phyloP scores from a whole-genome alignment of 208 protist genomes.

The Angomonas desouzai region DNA sequence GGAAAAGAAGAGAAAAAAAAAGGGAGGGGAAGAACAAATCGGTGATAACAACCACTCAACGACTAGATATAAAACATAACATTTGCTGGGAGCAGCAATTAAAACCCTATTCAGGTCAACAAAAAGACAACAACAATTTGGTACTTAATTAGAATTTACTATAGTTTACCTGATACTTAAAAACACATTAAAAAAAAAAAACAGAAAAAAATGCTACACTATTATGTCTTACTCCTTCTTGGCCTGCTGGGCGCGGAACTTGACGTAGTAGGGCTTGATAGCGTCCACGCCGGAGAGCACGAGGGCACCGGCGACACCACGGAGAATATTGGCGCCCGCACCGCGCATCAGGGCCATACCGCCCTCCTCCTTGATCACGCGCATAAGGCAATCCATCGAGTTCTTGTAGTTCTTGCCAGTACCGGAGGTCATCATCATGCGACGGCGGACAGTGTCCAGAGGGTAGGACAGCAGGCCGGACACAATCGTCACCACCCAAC shows the following conservation, averaged over 20 bases:
- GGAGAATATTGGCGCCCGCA: conserved; percentile 73
- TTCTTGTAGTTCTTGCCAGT: conserved; percentile 66
- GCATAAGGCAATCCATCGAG: conserved; percentile 61
- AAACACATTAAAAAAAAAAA: conserved; percentile 10
- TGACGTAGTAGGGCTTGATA: conserved; percentile 79
- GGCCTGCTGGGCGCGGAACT: conserved; percentile 35
- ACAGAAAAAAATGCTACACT: conserved; percentile 9
- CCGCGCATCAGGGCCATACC: conserved; percentile 49
- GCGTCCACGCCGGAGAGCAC: conserved; percentile 79
- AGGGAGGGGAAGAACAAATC: background rate
- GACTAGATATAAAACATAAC: too few relatives aligned
- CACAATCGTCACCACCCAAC: conserved; percentile 67
- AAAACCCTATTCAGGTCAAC: background rate
- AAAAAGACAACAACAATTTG: conserved; percentile 7
- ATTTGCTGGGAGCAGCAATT: too few relatives aligned
- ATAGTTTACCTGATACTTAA: conserved; percentile 4
- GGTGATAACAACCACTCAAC: background rate
- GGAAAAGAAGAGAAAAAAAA: conserved; percentile 16
- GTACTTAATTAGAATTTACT: background rate
- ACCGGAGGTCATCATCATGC: conserved; percentile 94
- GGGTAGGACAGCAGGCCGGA: conserved; percentile 91
- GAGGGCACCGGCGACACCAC: conserved; percentile 72
- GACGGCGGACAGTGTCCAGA: conserved; percentile 96
- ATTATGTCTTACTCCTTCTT: conserved; percentile 25
- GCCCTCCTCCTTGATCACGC: conserved; percentile 64